Conservation (phyloP, 345 rosid genomes). For the Triadica sebifera region DNA sequence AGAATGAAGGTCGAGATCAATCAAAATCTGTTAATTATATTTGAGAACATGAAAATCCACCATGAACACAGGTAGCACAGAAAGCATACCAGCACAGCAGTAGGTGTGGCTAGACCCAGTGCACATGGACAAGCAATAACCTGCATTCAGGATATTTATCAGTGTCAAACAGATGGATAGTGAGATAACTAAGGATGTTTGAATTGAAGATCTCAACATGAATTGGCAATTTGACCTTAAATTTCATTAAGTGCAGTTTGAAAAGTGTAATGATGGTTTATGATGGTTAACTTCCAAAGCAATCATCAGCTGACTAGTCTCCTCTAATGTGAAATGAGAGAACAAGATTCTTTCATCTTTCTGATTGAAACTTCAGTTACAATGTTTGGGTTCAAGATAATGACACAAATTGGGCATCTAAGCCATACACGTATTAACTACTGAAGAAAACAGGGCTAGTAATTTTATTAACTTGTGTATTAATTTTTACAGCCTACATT, state of each 20-base stretch:
- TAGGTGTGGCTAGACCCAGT: conserved; percentile 97
- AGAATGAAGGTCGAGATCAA: not conserved
- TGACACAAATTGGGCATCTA: too few relatives aligned
- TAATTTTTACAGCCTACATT: too few relatives aligned
- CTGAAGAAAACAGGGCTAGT: too few relatives aligned
- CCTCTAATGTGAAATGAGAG: too few relatives aligned
- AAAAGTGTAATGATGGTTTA: too few relatives aligned
- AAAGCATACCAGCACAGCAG: conserved; percentile 72
- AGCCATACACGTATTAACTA: too few relatives aligned
- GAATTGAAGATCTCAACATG: conserved; percentile 1
- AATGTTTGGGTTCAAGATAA: too few relatives aligned
- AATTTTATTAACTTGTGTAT: too few relatives aligned
- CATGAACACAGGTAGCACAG: conserved; percentile 12
- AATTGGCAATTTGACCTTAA: not conserved
- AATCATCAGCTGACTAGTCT: not conserved
- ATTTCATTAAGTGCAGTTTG: not conserved
- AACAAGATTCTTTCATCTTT: too few relatives aligned
- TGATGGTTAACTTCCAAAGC: not conserved
- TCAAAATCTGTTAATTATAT: conserved; percentile 12
- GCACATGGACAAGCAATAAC: conserved; percentile 99
- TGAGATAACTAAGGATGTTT: not conserved
- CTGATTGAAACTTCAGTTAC: too few relatives aligned
- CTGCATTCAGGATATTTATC: conserved; percentile 38
- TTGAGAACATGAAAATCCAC: conserved; percentile 14
- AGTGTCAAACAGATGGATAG: not conserved